These are phyloP conservation scores for Glebionis coronaria DNA, from an alignment of 129 eudicot genomes.

Conservation along the genomic window DNA sequence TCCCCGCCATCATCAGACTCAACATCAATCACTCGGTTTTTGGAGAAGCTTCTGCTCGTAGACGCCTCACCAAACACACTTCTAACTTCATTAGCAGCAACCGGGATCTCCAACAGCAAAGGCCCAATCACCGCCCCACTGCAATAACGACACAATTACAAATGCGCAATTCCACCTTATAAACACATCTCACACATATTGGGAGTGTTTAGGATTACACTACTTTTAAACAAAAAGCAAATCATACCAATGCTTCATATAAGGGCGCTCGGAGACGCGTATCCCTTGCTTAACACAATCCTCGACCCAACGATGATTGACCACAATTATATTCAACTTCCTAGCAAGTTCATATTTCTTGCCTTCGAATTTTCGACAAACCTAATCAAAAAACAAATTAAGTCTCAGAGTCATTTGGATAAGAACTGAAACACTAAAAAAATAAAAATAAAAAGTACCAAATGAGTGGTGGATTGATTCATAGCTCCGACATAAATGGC, in stretches of 20 bases:
- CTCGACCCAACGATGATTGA: constrained; percentile 90
- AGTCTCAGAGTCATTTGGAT: neutral
- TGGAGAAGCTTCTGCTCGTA: neutral
- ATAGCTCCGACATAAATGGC: constrained; percentile 72
- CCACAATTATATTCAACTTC: constrained; percentile 45
- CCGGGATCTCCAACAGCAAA: constrained; percentile 35
- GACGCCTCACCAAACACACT: too few species aligned
- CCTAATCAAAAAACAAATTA: constrained; percentile 40
- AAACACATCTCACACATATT: too few species aligned
- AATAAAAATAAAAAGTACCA: constrained; percentile 29
- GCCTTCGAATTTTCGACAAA: constrained; percentile 90
- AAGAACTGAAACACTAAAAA: neutral
- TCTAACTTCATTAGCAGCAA: constrained; percentile 20
- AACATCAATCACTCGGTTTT: constrained; percentile 45
- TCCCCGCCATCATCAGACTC: constrained; percentile 31
- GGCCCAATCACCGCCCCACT: constrained; percentile 73
- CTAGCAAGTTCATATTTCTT: constrained; percentile 71
- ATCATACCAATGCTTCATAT: constrained; percentile 50
- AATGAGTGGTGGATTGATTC: constrained; percentile 64
- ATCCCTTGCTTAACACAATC: constrained; percentile 67
- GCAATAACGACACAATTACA: too few species aligned
- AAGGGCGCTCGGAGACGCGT: constrained; percentile 61
- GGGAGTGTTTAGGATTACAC: too few species aligned
- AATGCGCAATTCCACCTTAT: too few species aligned
- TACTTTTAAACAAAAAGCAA: neutral